These are phyloP conservation scores for Sporothrix curviconia DNA, from an alignment of 2,329 filamentous ascomycete genomes.

Conservation along the genomic window DNA sequence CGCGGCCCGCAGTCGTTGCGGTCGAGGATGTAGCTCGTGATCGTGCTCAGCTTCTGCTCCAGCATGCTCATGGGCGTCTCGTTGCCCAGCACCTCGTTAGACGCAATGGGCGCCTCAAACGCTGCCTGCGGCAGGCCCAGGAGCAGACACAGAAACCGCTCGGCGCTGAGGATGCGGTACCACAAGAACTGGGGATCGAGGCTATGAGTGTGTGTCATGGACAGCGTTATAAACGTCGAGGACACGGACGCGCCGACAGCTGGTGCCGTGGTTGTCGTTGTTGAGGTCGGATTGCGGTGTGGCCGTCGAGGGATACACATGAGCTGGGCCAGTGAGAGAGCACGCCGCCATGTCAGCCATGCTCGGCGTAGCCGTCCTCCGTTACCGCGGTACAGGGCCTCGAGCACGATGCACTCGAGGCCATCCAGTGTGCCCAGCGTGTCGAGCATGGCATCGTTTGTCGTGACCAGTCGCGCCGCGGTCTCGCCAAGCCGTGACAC, in stretches of 20 bases:
- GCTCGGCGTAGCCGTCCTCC: constrained; percentile 39
- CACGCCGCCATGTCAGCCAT: constrained; percentile 40
- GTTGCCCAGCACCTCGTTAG: constrained; percentile 23
- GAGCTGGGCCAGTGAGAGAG: constrained; percentile 28
- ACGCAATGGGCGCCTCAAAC: constrained; percentile 20
- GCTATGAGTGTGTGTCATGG: constrained; percentile 2
- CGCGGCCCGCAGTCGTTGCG: constrained; percentile 25
- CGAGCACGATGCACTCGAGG: constrained; percentile 44
- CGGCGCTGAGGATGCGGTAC: constrained; percentile 38
- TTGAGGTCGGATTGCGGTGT: constrained; percentile 4
- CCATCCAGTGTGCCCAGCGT: constrained; percentile 40
- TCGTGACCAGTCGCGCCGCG: constrained; percentile 32
- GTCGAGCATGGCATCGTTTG: constrained; percentile 39
- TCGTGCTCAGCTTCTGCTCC: constrained; percentile 30
- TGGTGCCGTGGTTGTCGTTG: not conserved
- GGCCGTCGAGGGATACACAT: constrained; percentile 13
- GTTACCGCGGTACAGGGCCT: constrained; percentile 41
- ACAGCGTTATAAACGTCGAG: not conserved
- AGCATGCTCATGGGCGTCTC: constrained; percentile 29
- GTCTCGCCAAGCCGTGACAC: constrained; percentile 9
- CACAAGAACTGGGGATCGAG: constrained; percentile 35
- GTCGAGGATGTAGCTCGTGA: constrained; percentile 33
- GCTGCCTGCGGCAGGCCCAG: constrained; percentile 39
- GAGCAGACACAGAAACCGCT: constrained; percentile 43
- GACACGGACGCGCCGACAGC: constrained; percentile 1